phyloP scores from a whole-genome alignment of 305 asterid species.

The Solanum chacoense region DNA sequence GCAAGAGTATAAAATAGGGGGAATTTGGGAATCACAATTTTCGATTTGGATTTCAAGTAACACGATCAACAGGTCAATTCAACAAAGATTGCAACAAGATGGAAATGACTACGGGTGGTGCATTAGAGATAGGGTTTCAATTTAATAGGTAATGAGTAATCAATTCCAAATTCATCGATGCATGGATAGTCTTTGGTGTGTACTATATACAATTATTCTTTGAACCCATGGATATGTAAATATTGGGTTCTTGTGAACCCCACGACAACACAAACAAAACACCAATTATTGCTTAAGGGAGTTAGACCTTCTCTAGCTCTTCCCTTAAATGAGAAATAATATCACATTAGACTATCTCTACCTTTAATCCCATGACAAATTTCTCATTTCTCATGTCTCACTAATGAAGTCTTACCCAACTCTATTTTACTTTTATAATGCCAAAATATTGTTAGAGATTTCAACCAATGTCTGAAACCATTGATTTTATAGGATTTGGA shows the following conservation, averaged over 20 bases:
- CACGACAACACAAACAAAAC: not conserved
- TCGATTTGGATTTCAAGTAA: not conserved
- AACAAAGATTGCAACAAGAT: not conserved
- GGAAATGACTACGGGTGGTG: not conserved
- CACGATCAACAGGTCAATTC: not conserved
- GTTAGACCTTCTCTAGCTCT: not conserved
- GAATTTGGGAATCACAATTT: not conserved
- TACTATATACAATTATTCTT: not conserved
- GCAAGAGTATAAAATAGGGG: not conserved
- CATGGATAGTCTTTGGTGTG: not conserved
- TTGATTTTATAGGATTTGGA: not conserved
- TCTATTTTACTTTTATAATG: not conserved
- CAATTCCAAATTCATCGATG: not conserved
- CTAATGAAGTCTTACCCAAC: not conserved
- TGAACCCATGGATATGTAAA: not conserved
- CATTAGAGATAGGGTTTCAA: not conserved
- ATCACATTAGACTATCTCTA: not conserved
- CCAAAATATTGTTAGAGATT: not conserved
- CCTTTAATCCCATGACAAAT: not conserved
- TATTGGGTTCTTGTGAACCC: not conserved
- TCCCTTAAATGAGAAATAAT: not conserved
- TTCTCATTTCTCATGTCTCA: not conserved
- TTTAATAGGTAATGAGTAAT: not conserved
- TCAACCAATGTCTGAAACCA: not conserved
- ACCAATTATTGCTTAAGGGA: not conserved